These are phyloP conservation scores for Cardamine chenopodiifolia DNA, from an alignment of 345 rosid genomes.

Conservation along the genomic window DNA sequence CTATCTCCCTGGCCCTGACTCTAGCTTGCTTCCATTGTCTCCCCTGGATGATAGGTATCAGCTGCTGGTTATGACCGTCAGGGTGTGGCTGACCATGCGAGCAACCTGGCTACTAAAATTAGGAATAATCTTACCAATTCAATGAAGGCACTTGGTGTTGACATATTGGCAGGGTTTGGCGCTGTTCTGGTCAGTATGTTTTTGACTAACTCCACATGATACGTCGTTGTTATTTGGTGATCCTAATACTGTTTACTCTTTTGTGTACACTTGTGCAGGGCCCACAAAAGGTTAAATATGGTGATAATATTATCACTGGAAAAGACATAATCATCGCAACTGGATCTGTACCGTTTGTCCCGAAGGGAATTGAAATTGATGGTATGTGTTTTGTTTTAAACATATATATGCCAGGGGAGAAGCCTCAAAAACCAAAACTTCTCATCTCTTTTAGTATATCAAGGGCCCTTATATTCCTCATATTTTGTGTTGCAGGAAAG, in stretches of 20 bases:
- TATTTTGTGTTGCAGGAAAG: constrained; percentile 66
- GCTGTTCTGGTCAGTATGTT: constrained; percentile 65
- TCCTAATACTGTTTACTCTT: background rate
- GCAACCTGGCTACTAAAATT: constrained; percentile 86
- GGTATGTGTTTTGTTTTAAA: constrained; percentile 52
- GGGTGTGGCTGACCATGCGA: constrained; percentile 98
- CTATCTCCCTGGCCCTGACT: constrained; percentile 3
- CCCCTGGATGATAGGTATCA: constrained; percentile 57
- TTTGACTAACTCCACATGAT: background rate
- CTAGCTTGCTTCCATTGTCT: constrained; percentile 7
- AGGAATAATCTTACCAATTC: constrained; percentile 91
- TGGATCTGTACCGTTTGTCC: constrained; percentile 97
- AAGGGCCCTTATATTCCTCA: background rate
- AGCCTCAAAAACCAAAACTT: background rate
- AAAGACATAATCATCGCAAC: constrained; percentile 90
- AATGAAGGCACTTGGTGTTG: constrained; percentile 93
- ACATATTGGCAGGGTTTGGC: constrained; percentile 90
- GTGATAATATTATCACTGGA: constrained; percentile 70
- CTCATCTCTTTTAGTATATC: background rate
- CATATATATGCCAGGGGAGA: background rate
- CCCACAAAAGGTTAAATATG: constrained; percentile 89
- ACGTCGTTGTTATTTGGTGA: background rate
- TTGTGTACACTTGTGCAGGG: constrained; percentile 53
- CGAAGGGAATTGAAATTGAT: constrained; percentile 98
- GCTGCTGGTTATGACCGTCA: constrained; percentile 94